Conservation (phyloP, 2,329 filamentous ascomycete genomes). For the Cercospora citrullina region DNA sequence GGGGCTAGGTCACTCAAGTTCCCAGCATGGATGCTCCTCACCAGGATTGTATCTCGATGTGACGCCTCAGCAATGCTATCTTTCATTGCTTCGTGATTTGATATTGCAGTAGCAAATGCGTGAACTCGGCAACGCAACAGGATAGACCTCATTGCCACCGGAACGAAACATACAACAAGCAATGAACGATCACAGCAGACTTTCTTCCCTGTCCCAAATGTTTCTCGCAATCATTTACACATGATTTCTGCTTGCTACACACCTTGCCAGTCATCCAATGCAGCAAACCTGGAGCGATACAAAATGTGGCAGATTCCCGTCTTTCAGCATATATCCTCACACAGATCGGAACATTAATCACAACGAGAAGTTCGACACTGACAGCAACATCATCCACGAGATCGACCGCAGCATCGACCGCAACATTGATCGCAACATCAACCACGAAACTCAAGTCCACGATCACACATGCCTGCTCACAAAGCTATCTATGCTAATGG, state of each 20-base stretch:
- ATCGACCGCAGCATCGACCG: not conserved
- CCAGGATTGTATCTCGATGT: not conserved
- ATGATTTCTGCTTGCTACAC: not conserved
- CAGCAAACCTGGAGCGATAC: not conserved
- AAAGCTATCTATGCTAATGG: not conserved
- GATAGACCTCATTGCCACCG: not conserved
- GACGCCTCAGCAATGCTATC: not conserved
- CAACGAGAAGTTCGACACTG: not conserved
- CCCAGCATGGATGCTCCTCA: not conserved
- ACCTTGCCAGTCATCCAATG: not conserved
- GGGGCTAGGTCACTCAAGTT: slow-evolving; percentile 40
- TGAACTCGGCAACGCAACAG: not conserved
- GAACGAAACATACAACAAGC: not conserved
- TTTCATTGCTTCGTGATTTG: not conserved
- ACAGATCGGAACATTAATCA: not conserved
- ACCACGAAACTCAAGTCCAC: not conserved
- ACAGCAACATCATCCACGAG: not conserved
- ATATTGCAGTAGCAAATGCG: not conserved
- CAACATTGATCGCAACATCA: not conserved
- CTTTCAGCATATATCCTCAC: not conserved
- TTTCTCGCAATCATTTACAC: not conserved
- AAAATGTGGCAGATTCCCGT: not conserved
- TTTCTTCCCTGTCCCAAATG: not conserved
- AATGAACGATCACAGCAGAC: not conserved
- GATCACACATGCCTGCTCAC: not conserved